A percentile compares a stretch with the other conserved stretches of the same genome.
Conservation (phyloP, 2,329 filamentous ascomycete genomes). For the Alternaria infectoria region DNA sequence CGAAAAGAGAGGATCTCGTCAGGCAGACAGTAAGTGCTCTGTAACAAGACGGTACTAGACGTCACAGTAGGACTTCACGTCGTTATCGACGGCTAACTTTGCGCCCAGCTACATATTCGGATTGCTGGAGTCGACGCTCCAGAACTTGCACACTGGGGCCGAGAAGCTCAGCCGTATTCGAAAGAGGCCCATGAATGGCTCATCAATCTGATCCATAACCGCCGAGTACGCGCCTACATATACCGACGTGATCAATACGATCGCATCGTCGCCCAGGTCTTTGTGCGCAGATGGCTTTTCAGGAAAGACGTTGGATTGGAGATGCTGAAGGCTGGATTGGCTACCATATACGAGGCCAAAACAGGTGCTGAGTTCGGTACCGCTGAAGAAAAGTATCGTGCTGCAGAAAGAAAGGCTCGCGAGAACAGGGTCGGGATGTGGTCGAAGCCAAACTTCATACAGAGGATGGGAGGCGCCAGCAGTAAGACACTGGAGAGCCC, state of each 20-base stretch:
- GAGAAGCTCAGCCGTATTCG: constrained; percentile 81
- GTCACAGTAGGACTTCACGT: background rate
- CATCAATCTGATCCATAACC: constrained; percentile 71
- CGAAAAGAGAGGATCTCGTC: constrained; percentile 70
- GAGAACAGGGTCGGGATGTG: constrained; percentile 66
- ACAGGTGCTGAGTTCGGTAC: constrained; percentile 86
- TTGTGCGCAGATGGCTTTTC: constrained; percentile 70
- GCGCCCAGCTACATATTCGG: constrained; percentile 77
- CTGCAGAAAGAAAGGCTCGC: constrained; percentile 63
- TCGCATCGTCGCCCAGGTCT: constrained; percentile 85
- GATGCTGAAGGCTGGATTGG: constrained; percentile 84
- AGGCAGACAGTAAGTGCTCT: constrained; percentile 72
- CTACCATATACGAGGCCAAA: constrained; percentile 94
- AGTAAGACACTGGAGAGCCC: constrained; percentile 74
- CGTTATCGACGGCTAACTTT: constrained; percentile 16
- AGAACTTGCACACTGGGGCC: constrained; percentile 90
- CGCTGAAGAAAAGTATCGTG: constrained; percentile 66
- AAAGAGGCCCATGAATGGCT: constrained; percentile 84
- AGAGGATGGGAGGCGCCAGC: constrained; percentile 56
- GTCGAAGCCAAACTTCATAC: constrained; percentile 57
- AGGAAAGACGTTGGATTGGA: constrained; percentile 84
- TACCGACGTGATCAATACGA: constrained; percentile 91
- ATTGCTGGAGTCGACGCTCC: constrained; percentile 93
- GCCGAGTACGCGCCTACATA: constrained; percentile 80
- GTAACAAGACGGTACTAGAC: background rate